Base-by-base conservation (phyloP, 1,284 basidiomycete species). In the Trichosporon sp. region DNA sequence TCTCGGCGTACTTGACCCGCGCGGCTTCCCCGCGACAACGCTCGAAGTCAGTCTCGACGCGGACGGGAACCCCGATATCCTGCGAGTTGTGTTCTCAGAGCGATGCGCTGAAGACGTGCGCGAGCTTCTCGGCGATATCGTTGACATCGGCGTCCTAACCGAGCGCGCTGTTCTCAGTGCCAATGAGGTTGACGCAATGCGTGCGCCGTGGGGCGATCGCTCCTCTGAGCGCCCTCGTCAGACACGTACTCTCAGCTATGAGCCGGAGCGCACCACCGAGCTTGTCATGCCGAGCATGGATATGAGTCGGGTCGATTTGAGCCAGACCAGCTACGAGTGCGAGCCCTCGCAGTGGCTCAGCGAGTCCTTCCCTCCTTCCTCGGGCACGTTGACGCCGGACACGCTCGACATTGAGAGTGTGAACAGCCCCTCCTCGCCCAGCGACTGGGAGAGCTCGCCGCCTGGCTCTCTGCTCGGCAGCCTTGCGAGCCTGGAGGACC, bases 241-340 rank as follows among this genome's bases (percentile, higher is more conserved):
- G 59, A 16, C 12, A 2, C n/a, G 38, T 2, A 66, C 43, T 0
- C 31, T 63, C 10, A n/a, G 31, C 26, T 63, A 63, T 32, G 59
- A 63, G 59, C 64, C 63, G 6, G 31, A 43, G 16, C 26, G 67
- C 31, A n/a, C 54, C 16, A 32, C 65, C 40, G 54, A 69, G 40
- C 76, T 81, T 67, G 64, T 81, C 68, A 76, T 79, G 70, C 80
- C 80, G 11, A 76, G 73, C 0, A 71, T 81, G 40, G 79, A 80
- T 70, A 19, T 74, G 54, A 76, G 68, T 19, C 51, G 51, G 4
- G 51, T 5, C 38, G 19, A 5, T 51, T 37, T 16, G 35, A 46
- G 64, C 26, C 54, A 14, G 26, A 12, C 26, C 8, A 40, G 38
- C 38, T 40, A 40, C 38, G 38, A 40, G 2, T 40, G 11, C 38